These are phyloP conservation scores for Neonectria magnoliae DNA, from an alignment of 2,329 filamentous ascomycete species.

Conservation along the genomic window DNA sequence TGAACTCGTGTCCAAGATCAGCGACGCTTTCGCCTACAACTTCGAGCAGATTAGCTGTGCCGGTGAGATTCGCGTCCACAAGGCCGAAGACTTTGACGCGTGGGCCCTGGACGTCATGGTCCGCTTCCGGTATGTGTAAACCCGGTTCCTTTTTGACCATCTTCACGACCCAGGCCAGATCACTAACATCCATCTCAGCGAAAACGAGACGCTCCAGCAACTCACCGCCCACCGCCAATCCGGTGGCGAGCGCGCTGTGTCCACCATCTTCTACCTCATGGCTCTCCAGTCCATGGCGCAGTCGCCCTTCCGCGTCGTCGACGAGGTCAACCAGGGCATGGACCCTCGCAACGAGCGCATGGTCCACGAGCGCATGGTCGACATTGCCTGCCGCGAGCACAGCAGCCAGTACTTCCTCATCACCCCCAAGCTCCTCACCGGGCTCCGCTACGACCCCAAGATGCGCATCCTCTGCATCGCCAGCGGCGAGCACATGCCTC, in stretches of 20 bases:
- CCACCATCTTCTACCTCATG: slow-evolving; percentile 99
- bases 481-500: slow-evolving; percentile 79
- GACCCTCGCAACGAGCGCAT: slow-evolving; percentile 98
- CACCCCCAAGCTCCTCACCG: slow-evolving; percentile 91
- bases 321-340: slow-evolving; percentile 99
- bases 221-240: slow-evolving; percentile 94
- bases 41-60: slow-evolving; percentile 95
- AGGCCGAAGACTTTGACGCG: slow-evolving; percentile 90
- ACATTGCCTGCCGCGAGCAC: slow-evolving; percentile 89
- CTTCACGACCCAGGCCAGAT: neutral
- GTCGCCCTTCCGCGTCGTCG: slow-evolving; percentile 96
- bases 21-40: slow-evolving; percentile 89
- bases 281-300: slow-evolving; percentile 92
- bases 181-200: slow-evolving; percentile 55
- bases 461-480: slow-evolving; percentile 97
- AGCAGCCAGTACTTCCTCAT: slow-evolving; percentile 94
- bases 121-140: slow-evolving; percentile 81
- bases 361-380: slow-evolving; percentile 97
- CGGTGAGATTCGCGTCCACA: slow-evolving; percentile 87
- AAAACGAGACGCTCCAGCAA: slow-evolving; percentile 83
- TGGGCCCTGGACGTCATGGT: slow-evolving; percentile 96
- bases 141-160: neutral
- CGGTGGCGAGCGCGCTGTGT: slow-evolving; percentile 94
- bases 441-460: slow-evolving; percentile 84
- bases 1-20: slow-evolving; percentile 80